Evolutionary conservation across 1,284 basidiomycete genomes (phyloP), one percentile per base, ranked within the genome.

Genomic region (Puccinia sorghi): DNA sequence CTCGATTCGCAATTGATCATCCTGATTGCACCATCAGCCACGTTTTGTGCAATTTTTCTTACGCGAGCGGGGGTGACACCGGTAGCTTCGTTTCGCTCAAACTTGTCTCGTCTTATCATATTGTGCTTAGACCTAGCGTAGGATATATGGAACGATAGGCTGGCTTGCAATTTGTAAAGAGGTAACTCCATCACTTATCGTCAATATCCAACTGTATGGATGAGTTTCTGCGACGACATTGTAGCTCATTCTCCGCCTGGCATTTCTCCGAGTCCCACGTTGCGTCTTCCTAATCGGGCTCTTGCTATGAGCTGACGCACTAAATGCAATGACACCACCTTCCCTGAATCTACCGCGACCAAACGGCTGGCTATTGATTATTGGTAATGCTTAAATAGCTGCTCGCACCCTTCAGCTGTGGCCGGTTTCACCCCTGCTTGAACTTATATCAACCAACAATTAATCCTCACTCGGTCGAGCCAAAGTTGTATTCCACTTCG

Each of bases 151-250:
- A 27, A 11, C 41, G 61, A 64, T 39, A 22, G 41, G 20, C 41
- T 46, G 61, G 20, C 61, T 46, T 22, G 61, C 22, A 13, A 46
- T 46, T 6, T n/a, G 61, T 43, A 43, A 11, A 64, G 37, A 43
- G 39, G 46, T 64, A 39, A 39, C 15, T 20, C 17, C 3, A 46
- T 32, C n/a, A 8, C 13, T 17, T 22, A 20, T 20, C 37, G 17
- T 43, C 7, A 17, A 46, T 22, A 46, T 25, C 61, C 39, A 64
- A 20, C 61, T 64, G 61, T 64, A 64, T 46, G n/a, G n/a, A n/a
- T n/a, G n/a, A 64, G 61, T 64, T 64, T 64, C 61, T 64, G 61
- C 61, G 61, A 46, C 39, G 61, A 64, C 12, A 64, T 50, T 41
- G 9, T 20, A 64, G 61, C 41, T 22, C 22, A n/a, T 46, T 46